Evolutionary conservation across 2,329 filamentous ascomycete species (phyloP).

Genomic region (Fusarium musae): DNA sequence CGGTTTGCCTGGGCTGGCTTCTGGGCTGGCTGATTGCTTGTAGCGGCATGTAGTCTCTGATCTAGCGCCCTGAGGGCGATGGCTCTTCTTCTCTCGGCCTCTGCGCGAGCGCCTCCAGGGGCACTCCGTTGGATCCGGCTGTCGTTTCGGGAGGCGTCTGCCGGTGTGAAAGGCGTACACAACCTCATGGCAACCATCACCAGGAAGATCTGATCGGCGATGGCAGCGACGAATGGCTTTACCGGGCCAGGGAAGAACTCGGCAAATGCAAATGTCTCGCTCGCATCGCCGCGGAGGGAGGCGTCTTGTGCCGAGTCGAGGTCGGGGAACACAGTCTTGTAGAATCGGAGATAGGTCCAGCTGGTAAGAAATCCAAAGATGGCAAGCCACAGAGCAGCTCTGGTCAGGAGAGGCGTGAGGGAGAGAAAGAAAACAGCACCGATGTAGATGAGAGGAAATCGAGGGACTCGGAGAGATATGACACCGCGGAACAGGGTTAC

Average conservation of each 20-base stretch:
- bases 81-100: conserved; percentile 89
- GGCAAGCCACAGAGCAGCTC: conserved; percentile 82
- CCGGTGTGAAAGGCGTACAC: conserved; percentile 85
- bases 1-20: conserved; percentile 50
- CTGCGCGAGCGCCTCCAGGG: conserved; percentile 80
- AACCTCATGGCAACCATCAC: conserved; percentile 79
- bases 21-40: conserved; percentile 57
- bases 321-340: conserved; percentile 79
- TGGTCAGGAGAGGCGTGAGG: conserved; percentile 67
- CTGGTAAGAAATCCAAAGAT: conserved; percentile 85
- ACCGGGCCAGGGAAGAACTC: conserved; percentile 91
- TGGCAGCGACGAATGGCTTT: conserved; percentile 78
- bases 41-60: conserved; percentile 88
- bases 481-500: conserved; percentile 92
- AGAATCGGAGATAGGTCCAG: conserved; percentile 97
- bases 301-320: conserved; percentile 70
- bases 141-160: conserved; percentile 80
- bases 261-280: conserved; percentile 94
- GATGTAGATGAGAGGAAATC: conserved; percentile 78
- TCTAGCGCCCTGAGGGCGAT: conserved; percentile 92
- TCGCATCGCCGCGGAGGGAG: conserved; percentile 86
- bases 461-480: conserved; percentile 85
- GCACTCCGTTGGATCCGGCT: conserved; percentile 63
- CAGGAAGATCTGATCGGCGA: conserved; percentile 76
- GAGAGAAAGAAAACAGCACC: conserved; percentile 74